Percentiles rank a stretch among this genome's conserved stretches.
Evolutionary conservation across 23 red algal genomes (phyloP).

Genomic region (Cyanidiococcus yangmingshanensis): DNA sequence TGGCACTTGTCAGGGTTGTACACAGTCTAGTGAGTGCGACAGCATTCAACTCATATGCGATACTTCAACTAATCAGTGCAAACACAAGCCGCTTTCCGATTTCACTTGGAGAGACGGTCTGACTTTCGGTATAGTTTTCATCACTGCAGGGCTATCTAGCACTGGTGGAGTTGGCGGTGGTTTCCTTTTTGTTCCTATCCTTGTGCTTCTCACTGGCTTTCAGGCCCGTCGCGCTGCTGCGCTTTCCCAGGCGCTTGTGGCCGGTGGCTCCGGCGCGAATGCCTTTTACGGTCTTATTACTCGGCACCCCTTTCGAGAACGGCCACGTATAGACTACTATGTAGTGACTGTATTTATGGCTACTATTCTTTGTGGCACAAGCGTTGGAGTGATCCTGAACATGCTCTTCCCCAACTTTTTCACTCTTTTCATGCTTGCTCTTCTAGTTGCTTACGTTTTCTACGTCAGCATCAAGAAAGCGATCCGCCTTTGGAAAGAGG

Average conservation of each 20-base stretch:
- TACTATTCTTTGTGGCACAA: constrained; percentile 27
- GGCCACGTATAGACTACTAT: constrained; percentile 29
- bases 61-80: neutral
- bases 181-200: constrained; percentile 27
- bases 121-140: constrained; percentile 25
- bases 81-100: constrained; percentile 19
- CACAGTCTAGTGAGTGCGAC: neutral
- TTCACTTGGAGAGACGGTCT: constrained; percentile 34
- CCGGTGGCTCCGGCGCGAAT: constrained; percentile 26
- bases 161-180: constrained; percentile 28
- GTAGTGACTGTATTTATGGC: constrained; percentile 30
- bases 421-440: constrained; percentile 19
- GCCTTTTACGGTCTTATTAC: constrained; percentile 23
- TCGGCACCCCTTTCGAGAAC: constrained; percentile 21
- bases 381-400: constrained; percentile 26
- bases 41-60: constrained; percentile 25
- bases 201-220: constrained; percentile 29
- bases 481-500: constrained; percentile 17
- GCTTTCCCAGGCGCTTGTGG: constrained; percentile 27
- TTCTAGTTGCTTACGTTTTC: constrained; percentile 29
- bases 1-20: constrained; percentile 2
- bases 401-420: constrained; percentile 31
- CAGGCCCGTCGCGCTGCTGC: constrained; percentile 20
- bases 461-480: constrained; percentile 25
- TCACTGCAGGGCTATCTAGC: constrained; percentile 31